phyloP scores from a whole-genome alignment of 768 basidiomycete species.

The Suillus americanus region DNA sequence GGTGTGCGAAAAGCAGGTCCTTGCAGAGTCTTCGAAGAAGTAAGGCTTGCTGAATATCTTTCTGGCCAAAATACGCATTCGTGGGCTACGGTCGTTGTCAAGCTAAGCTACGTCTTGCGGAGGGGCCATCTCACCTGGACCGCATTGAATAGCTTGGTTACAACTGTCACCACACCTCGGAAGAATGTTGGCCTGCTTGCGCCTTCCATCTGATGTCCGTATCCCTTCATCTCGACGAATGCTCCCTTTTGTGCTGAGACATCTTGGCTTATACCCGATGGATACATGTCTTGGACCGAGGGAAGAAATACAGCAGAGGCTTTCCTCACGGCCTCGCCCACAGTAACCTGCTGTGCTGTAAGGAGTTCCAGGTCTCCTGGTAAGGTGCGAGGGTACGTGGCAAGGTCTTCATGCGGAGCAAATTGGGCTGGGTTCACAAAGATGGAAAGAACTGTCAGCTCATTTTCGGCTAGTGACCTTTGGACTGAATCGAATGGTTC shows the following conservation, averaged over 20 bases:
- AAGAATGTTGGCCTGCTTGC: slow-evolving; percentile 86
- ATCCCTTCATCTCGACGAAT: slow-evolving; percentile 91
- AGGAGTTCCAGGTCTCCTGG: slow-evolving; percentile 70
- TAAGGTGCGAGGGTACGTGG: slow-evolving; percentile 87
- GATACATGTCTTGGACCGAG: slow-evolving; percentile 83
- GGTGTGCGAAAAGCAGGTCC: slow-evolving; percentile 83
- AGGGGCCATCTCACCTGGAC: slow-evolving; percentile 62
- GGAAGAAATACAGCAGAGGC: slow-evolving; percentile 81
- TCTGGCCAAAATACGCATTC: slow-evolving; percentile 94
- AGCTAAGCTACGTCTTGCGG: background rate
- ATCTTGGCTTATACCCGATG: slow-evolving; percentile 84
- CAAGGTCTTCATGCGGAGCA: slow-evolving; percentile 91
- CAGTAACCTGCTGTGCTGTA: slow-evolving; percentile 32
- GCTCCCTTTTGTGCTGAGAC: slow-evolving; percentile 76
- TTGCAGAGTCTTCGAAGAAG: slow-evolving; percentile 73
- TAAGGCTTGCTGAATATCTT: slow-evolving; percentile 96
- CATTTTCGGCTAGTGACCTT: slow-evolving; percentile 73
- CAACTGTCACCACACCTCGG: slow-evolving; percentile 92
- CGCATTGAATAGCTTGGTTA: slow-evolving; percentile 92
- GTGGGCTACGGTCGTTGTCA: slow-evolving; percentile 61
- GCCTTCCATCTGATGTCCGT: slow-evolving; percentile 93
- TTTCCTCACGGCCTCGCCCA: slow-evolving; percentile 36
- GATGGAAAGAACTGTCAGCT: slow-evolving; percentile 88
- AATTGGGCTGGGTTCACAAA: slow-evolving; percentile 99
- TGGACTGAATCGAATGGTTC: slow-evolving; percentile 54